Conservation (phyloP, 2,329 filamentous ascomycete species). For the Fusarium globosum region DNA sequence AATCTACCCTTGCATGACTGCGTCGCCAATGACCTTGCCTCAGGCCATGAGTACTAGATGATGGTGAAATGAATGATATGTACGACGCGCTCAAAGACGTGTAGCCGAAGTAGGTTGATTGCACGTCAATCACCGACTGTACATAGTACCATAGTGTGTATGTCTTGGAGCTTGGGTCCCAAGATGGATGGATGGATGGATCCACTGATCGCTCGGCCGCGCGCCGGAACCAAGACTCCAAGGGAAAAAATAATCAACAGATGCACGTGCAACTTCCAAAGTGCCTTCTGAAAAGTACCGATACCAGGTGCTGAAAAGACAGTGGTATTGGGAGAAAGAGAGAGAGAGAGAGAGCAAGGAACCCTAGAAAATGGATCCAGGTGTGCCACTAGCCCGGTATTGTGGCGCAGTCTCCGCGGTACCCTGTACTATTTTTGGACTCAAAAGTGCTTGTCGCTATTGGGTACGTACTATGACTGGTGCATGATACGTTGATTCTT, state of each 20-base stretch:
- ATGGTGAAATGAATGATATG: conserved; percentile 27
- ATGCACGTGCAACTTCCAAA: conserved; percentile 34
- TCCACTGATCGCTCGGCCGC: conserved; percentile 41
- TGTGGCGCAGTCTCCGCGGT: conserved; percentile 33
- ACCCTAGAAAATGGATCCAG: conserved; percentile 8
- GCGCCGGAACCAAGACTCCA: conserved; percentile 15
- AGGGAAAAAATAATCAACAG: conserved; percentile 15
- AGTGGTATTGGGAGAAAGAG: conserved; percentile 30
- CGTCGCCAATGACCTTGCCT: conserved; percentile 34
- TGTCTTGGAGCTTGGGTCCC: neutral
- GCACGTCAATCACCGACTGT: conserved; percentile 21
- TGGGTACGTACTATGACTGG: neutral
- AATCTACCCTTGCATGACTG: conserved; percentile 38
- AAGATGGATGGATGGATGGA: conserved; percentile 11
- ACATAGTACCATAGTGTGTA: neutral
- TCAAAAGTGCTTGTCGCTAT: conserved; percentile 21
- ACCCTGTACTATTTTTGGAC: conserved; percentile 42
- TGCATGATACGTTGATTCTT: conserved; percentile 5
- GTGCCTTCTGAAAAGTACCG: conserved; percentile 31
- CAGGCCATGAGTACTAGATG: conserved; percentile 16
- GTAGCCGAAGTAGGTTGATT: conserved; percentile 14
- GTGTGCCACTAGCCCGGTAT: conserved; percentile 24
- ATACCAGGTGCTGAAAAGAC: conserved; percentile 28
- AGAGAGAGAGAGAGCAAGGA: conserved; percentile 28
- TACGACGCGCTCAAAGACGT: conserved; percentile 29